Evolutionary conservation across 176 grass and related monocot genomes (phyloP).

Genomic region (Carex cristatella): DNA sequence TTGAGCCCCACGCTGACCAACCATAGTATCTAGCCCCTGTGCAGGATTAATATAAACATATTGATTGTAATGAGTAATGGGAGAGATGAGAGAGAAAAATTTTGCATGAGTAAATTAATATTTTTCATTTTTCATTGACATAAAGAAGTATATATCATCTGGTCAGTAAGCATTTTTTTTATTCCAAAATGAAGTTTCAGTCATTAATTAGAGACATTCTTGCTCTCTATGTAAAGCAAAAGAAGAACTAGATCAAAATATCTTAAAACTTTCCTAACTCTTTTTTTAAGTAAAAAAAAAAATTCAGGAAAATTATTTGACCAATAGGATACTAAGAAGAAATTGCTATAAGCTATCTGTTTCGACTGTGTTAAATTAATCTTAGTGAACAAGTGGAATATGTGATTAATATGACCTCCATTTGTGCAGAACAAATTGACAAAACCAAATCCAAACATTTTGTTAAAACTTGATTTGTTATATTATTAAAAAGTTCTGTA

Average conservation of each 20-base stretch:
- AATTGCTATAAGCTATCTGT: not conserved
- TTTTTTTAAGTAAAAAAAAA: too few species aligned
- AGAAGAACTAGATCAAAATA: not conserved
- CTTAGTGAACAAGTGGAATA: not conserved
- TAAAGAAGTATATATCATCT: not conserved
- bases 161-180: too few species aligned
- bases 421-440: not conserved
- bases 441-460: not conserved
- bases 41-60: not conserved
- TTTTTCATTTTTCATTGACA: not conserved
- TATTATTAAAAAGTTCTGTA: not conserved
- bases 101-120: not conserved
- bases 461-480: not conserved
- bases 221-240: not conserved
- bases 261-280: not conserved
- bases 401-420: not conserved
- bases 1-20: constrained; percentile 68
- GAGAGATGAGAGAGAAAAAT: not conserved
- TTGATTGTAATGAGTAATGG: not conserved
- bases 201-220: not conserved
- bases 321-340: not conserved
- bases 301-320: not conserved
- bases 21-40: constrained; percentile 83
- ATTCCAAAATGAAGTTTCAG: not conserved
- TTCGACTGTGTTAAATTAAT: not conserved